A percentile compares a stretch with the other conserved stretches of the same genome.
phyloP scores from a whole-genome alignment of 2,329 filamentous ascomycete genomes.

The Teratosphaeriaceae sp. region DNA sequence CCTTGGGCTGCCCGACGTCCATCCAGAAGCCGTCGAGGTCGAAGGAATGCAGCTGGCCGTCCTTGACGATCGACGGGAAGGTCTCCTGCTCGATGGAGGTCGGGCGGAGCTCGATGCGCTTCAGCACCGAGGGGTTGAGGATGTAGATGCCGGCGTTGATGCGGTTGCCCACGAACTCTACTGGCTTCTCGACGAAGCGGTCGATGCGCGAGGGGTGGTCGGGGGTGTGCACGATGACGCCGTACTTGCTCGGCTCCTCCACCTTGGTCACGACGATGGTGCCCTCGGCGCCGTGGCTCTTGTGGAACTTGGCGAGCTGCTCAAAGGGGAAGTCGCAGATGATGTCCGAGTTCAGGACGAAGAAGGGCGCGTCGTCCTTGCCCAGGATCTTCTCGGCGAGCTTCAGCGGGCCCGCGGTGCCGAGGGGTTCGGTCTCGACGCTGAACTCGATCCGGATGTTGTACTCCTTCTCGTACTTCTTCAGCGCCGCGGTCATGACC shows the following conservation, averaged over 20 bases:
- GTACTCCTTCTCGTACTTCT: conserved; percentile 91
- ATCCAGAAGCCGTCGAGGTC: conserved; percentile 99
- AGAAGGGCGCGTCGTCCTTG: conserved; percentile 93
- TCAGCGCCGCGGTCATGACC: conserved; percentile 90
- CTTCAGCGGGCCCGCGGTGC: conserved; percentile 92
- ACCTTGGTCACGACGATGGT: conserved; percentile 99
- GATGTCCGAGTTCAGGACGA: conserved; percentile 96
- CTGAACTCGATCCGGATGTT: conserved; percentile 96
- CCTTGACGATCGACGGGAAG: conserved; percentile 87
- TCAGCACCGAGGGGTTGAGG: conserved; percentile 83
- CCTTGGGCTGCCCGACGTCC: conserved; percentile 98
- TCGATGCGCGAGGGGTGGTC: conserved; percentile 88
- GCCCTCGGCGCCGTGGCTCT: conserved; percentile 84
- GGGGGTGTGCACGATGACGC: conserved; percentile 96
- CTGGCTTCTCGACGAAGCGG: conserved; percentile 98
- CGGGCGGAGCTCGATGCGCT: conserved; percentile 89
- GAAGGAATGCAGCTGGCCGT: conserved; percentile 89
- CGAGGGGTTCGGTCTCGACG: conserved; percentile 89
- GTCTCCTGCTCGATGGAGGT: conserved; percentile 99
- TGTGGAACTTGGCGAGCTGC: conserved; percentile 86
- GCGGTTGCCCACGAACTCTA: conserved; percentile 96
- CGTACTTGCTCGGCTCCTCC: conserved; percentile 97
- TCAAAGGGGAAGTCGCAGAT: conserved; percentile 98
- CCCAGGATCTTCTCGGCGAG: conserved; percentile 85
- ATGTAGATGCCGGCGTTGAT: conserved; percentile 99